phyloP scores from a whole-genome alignment of 2,329 filamentous ascomycete genomes.

The Curvularia sp. region DNA sequence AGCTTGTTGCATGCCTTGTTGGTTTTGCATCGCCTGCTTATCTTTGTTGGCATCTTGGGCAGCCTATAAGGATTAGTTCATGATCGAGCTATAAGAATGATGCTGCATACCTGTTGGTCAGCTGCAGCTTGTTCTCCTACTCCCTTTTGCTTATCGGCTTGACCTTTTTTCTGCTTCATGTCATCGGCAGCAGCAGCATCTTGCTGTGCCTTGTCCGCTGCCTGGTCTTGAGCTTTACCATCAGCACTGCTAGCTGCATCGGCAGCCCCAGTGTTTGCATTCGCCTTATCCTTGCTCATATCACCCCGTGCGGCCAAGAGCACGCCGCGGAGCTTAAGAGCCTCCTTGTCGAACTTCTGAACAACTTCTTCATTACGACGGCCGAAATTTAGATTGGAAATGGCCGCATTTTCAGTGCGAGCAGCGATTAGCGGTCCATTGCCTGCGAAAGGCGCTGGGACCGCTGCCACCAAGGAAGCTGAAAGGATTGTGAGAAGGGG shows the following conservation, averaged over 20 bases:
- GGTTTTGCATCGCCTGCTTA: slow-evolving; percentile 2
- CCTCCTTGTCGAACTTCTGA: slow-evolving; percentile 37
- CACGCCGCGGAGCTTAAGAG: slow-evolving; percentile 39
- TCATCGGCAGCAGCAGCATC: slow-evolving; percentile 14
- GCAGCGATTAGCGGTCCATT: slow-evolving; percentile 37
- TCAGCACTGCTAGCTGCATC: not conserved
- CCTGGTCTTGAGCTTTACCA: slow-evolving; percentile 16
- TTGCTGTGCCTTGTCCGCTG: slow-evolving; percentile 17
- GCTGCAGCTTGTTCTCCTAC: slow-evolving; percentile 10
- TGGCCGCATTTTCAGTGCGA: slow-evolving; percentile 32
- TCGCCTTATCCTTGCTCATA: slow-evolving; percentile 20
- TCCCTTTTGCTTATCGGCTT: not conserved
- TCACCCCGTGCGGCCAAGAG: slow-evolving; percentile 31
- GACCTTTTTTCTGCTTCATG: no score
- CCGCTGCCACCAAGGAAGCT: slow-evolving; percentile 42
- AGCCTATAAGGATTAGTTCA: not conserved
- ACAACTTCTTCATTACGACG: slow-evolving; percentile 30
- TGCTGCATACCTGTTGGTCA: slow-evolving; percentile 6
- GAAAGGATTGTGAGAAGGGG: slow-evolving; percentile 48
- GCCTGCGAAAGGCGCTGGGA: slow-evolving; percentile 42
- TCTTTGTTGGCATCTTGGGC: slow-evolving; percentile 3
- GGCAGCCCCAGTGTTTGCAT: slow-evolving; percentile 7
- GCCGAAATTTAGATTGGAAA: slow-evolving; percentile 32
- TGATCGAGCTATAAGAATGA: not conserved
- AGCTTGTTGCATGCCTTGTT: not conserved